Evolutionary conservation across 176 grass and related monocot species (phyloP).

Genomic region (sorghum (Sorghum bicolor)): Sorghum_bicolor_NCBIv3 NC_012872.2:4665001-4665500

Average conservation of each 20-base stretch:
- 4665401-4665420: conserved; percentile 14
- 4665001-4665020: conserved; percentile 46
- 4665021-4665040: conserved; percentile 19
- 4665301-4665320: conserved; percentile 46
- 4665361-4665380: conserved; percentile 63
- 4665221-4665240: conserved; percentile 37
- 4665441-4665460: conserved; percentile 56
- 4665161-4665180: conserved; percentile 42
- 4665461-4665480: conserved; percentile 58
- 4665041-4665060: conserved; percentile 63
- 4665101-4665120: conserved; percentile 55
- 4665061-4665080: conserved; percentile 63
- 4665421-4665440: conserved; percentile 68
- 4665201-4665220: conserved; percentile 40
- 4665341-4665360: conserved; percentile 68
- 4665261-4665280: conserved; percentile 62
- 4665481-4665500: conserved; percentile 34
- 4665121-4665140: conserved; percentile 52
- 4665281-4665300: conserved; percentile 33
- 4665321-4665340: conserved; percentile 62
- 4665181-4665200: conserved; percentile 53
- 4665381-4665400: conserved; percentile 38
- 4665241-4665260: conserved; percentile 49
- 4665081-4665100: conserved; percentile 31
- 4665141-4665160: conserved; percentile 54